These are phyloP conservation scores for Neopestalotiopsis sp. DNA, from an alignment of 2,329 filamentous ascomycete genomes.

Conservation along the genomic window DNA sequence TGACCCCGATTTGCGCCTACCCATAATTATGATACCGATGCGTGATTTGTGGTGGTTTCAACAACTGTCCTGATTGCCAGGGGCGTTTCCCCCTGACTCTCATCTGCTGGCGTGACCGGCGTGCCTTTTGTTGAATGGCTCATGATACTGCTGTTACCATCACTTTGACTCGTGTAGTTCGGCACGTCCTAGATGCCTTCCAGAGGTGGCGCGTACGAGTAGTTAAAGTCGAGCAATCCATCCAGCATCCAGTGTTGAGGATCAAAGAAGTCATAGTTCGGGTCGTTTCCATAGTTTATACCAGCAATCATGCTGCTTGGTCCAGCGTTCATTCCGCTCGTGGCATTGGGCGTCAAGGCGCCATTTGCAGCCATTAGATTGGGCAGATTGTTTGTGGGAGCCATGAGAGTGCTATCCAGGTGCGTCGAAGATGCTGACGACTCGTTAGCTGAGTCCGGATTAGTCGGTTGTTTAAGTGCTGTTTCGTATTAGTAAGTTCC, in stretches of 20 bases:
- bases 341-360: slow-evolving; percentile 56
- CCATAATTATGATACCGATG: not conserved
- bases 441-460: slow-evolving; percentile 79
- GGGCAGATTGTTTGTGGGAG: slow-evolving; percentile 51
- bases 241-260: slow-evolving; percentile 94
- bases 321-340: slow-evolving; percentile 47
- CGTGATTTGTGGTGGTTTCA: not conserved
- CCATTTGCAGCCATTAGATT: slow-evolving; percentile 56
- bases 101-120: not conserved
- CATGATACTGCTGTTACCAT: not conserved
- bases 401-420: slow-evolving; percentile 64
- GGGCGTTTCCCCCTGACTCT: not conserved
- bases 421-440: slow-evolving; percentile 72
- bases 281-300: slow-evolving; percentile 61
- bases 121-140: not conserved
- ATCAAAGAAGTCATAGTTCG: slow-evolving; percentile 87
- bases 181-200: slow-evolving; percentile 51
- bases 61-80: not conserved
- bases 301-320: slow-evolving; percentile 54
- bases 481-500: slow-evolving; percentile 43
- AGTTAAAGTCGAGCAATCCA: slow-evolving; percentile 81
- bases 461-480: slow-evolving; percentile 85
- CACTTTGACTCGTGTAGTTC: not conserved
- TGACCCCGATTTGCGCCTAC: not conserved
- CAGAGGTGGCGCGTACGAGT: slow-evolving; percentile 58